Evolutionary conservation across 2,329 filamentous ascomycete genomes (phyloP).

Genomic region (Verticillium nonalfalfae): DNA sequence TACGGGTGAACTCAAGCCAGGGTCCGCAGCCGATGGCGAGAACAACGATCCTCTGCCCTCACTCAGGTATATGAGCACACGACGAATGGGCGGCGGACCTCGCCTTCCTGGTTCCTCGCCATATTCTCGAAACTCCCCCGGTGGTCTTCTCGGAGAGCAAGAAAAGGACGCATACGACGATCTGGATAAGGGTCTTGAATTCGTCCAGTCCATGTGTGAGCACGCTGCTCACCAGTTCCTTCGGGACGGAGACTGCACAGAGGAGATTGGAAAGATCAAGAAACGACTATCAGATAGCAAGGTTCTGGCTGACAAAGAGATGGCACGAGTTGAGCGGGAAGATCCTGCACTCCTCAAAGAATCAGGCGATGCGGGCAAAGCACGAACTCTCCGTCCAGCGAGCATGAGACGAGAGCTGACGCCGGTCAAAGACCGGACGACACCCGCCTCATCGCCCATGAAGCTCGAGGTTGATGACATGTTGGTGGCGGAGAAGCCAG

Average conservation of each 20-base stretch:
- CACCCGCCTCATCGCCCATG: conserved; percentile 6
- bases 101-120: background rate
- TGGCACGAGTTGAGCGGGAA: conserved; percentile 48
- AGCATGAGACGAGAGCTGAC: conserved; percentile 43
- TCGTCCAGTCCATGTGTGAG: conserved; percentile 76
- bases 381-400: conserved; percentile 44
- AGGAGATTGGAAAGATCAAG: conserved; percentile 66
- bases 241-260: conserved; percentile 78
- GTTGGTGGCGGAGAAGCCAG: conserved; percentile 4
- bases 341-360: conserved; percentile 37
- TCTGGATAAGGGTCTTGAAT: conserved; percentile 72
- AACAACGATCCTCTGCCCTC: conserved; percentile 27
- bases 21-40: conserved; percentile 3
- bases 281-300: conserved; percentile 58
- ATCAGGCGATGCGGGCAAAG: conserved; percentile 29
- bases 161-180: conserved; percentile 56
- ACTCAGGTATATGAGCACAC: conserved; percentile 30
- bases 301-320: conserved; percentile 53
- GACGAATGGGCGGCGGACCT: conserved; percentile 18
- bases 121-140: background rate
- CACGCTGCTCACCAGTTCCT: conserved; percentile 83
- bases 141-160: background rate
- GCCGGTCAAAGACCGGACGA: conserved; percentile 18
- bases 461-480: conserved; percentile 25
- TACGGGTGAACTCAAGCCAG: conserved; percentile 14